Evolutionary conservation across 352 stramenopile genomes (phyloP).

Genomic region (Plasmopara viticola): DNA sequence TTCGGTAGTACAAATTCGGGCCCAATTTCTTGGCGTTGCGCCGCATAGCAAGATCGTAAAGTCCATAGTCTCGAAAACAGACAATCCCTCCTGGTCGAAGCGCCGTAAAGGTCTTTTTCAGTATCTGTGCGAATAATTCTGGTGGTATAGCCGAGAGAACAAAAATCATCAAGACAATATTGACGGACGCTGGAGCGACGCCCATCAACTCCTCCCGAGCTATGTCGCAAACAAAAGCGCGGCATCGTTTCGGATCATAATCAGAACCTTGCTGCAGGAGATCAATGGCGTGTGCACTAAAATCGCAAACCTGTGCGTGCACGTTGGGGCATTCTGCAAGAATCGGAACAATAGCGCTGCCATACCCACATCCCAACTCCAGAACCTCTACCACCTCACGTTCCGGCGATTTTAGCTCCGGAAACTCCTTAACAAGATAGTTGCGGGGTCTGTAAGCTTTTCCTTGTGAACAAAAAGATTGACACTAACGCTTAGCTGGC

Average conservation of each 20-base stretch:
- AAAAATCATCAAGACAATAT: constrained; percentile 81
- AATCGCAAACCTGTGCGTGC: constrained; percentile 71
- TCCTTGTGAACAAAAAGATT: constrained; percentile 20
- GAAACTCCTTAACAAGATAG: constrained; percentile 78
- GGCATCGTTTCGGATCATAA: constrained; percentile 45
- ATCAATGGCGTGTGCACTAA: constrained; percentile 70
- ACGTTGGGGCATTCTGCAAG: constrained; percentile 56
- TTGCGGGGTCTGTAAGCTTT: constrained; percentile 81
- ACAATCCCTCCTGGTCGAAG: constrained; percentile 62
- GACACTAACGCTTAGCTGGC: not conserved
- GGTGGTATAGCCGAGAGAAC: constrained; percentile 73
- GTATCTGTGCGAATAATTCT: constrained; percentile 33
- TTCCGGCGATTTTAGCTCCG: constrained; percentile 44
- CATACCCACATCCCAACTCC: constrained; percentile 83
- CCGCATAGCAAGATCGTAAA: constrained; percentile 85
- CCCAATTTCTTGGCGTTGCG: constrained; percentile 64
- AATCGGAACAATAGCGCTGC: constrained; percentile 83
- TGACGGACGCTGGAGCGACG: constrained; percentile 45
- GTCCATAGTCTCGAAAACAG: constrained; percentile 83
- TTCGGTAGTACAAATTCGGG: constrained; percentile 60
- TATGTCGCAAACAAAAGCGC: constrained; percentile 72
- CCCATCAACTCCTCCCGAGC: constrained; percentile 38
- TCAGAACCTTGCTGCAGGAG: constrained; percentile 50
- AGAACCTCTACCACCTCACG: constrained; percentile 42
- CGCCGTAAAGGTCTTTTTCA: constrained; percentile 52